Conservation (phyloP, 257 asterid genomes). For the Nicotiana noctiflora region DNA sequence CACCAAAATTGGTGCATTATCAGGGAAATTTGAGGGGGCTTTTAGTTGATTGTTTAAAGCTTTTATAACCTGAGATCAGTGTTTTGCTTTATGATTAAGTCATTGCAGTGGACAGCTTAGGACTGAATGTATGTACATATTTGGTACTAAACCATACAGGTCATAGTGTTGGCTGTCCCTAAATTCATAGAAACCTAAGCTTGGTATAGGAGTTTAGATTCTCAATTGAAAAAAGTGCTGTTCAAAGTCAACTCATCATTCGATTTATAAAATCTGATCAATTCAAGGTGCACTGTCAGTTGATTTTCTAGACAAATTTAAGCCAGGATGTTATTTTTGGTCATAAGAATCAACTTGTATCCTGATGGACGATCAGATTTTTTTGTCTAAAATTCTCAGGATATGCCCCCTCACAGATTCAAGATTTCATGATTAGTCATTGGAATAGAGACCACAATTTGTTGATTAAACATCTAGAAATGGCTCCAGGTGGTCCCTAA, state of each 20-base stretch:
- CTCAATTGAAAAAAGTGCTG: not conserved
- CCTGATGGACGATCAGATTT: not conserved
- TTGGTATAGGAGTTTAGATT: not conserved
- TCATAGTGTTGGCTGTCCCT: not conserved
- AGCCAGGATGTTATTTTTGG: not conserved
- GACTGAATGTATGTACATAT: not conserved
- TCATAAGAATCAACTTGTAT: not conserved
- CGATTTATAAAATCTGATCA: not conserved
- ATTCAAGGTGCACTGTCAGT: not conserved
- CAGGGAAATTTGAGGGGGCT: no score
- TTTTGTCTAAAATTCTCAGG: not conserved
- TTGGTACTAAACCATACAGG: not conserved
- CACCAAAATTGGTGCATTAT: no score
- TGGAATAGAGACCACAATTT: not conserved
- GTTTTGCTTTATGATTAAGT: not conserved
- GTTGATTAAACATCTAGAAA: not conserved
- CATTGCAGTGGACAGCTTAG: not conserved
- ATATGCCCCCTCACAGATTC: not conserved
- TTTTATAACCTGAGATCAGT: not conserved
- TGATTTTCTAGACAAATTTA: not conserved
- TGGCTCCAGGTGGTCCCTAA: not conserved
- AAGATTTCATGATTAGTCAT: no score
- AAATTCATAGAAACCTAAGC: not conserved
- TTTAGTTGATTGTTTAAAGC: not conserved
- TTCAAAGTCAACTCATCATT: not conserved